phyloP scores from a whole-genome alignment of 371 early-diverging fungal species.

The Mucor racemosus region DNA sequence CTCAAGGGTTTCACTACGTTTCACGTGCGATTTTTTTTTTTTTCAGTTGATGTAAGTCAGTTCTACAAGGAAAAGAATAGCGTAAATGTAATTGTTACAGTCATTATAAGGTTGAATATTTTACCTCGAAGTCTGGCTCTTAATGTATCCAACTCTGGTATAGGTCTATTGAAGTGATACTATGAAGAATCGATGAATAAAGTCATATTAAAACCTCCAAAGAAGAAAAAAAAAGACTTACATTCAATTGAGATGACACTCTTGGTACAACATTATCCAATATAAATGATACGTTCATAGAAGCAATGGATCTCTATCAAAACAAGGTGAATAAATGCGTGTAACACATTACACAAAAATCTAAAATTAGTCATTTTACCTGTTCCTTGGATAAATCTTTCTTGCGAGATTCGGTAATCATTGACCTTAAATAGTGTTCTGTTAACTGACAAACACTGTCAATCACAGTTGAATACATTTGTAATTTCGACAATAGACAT shows the following conservation, averaged over 20 bases:
- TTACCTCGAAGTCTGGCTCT: conserved; percentile 62
- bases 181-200: conserved; percentile 22
- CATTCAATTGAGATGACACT: conserved; percentile 63
- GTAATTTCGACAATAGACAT: conserved; percentile 67
- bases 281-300: conserved; percentile 66
- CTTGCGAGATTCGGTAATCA: conserved; percentile 41
- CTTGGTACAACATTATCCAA: conserved; percentile 65
- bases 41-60: conserved; percentile 25
- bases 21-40: conserved; percentile 17
- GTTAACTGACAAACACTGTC: conserved; percentile 46
- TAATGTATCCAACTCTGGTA: conserved; percentile 66
- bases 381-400: conserved; percentile 41
- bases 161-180: conserved; percentile 67
- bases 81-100: neutral
- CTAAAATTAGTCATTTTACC: no score
- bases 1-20: conserved; percentile 21
- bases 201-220: neutral
- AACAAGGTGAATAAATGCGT: conserved; percentile 1
- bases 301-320: conserved; percentile 52
- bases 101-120: neutral
- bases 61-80: conserved; percentile 16
- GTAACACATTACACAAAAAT: no score
- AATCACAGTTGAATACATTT: conserved; percentile 57
- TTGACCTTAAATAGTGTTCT: conserved; percentile 46
- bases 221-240: conserved; percentile 24